Conservation (phyloP, 1,139 yeast species). For the Scheffersomyces parashehatae region DNA sequence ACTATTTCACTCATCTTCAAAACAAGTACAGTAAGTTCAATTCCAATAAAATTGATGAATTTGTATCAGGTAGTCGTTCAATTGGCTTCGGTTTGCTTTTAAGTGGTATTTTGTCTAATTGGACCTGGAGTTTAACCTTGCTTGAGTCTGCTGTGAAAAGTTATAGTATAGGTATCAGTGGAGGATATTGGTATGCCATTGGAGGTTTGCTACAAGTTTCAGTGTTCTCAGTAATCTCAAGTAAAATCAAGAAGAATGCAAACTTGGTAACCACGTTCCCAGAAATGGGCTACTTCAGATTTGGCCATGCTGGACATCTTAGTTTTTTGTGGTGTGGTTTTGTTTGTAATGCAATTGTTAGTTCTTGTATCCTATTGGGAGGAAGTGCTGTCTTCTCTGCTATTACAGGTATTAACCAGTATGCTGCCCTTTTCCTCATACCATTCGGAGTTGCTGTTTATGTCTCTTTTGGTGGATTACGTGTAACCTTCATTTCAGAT, state of each 20-base stretch:
- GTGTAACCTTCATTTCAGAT: constrained; percentile 49
- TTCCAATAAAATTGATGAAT: constrained; percentile 33
- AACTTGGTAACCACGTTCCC: constrained; percentile 41
- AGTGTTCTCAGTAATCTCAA: constrained; percentile 37
- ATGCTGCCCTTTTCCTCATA: constrained; percentile 36
- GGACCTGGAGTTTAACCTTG: constrained; percentile 41
- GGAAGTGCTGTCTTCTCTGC: constrained; percentile 39
- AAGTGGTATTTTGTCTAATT: constrained; percentile 34
- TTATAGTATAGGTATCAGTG: constrained; percentile 22
- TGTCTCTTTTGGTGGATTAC: constrained; percentile 45
- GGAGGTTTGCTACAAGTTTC: constrained; percentile 39
- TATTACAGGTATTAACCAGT: constrained; percentile 35
- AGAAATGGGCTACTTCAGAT: constrained; percentile 38
- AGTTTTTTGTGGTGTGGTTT: constrained; percentile 38
- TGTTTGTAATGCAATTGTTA: constrained; percentile 37
- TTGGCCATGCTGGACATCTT: constrained; percentile 37
- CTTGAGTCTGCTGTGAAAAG: constrained; percentile 31
- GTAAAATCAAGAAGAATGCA: constrained; percentile 39
- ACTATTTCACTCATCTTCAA: constrained; percentile 28
- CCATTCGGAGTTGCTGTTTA: constrained; percentile 44
- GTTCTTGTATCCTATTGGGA: constrained; percentile 38
- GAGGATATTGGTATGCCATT: constrained; percentile 33
- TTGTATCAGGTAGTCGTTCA: constrained; percentile 36
- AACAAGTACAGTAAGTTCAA: constrained; percentile 26
- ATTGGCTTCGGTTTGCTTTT: constrained; percentile 33